Percentiles rank a stretch among this genome's conserved stretches.
These are phyloP conservation scores for Aspergillus sclerotioniger DNA, from an alignment of 495 filamentous ascomycete species.

Conservation along the genomic window DNA sequence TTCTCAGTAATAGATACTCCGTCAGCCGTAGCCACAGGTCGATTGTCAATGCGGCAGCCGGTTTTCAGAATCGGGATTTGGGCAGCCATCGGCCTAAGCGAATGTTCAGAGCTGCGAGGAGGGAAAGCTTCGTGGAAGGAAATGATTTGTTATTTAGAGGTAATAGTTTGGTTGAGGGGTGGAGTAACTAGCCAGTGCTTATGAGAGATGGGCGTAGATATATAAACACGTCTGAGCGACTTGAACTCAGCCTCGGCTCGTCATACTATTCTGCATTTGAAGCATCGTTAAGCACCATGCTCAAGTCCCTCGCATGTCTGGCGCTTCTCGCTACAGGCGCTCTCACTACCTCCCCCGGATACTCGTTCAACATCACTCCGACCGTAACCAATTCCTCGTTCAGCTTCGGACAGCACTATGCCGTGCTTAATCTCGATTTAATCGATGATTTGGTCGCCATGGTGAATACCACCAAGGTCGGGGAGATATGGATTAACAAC, in stretches of 20 bases:
- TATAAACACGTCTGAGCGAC: too few relatives aligned
- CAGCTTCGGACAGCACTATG: constrained; percentile 33
- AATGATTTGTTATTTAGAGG: too few relatives aligned
- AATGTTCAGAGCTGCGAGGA: neutral
- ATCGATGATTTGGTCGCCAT: constrained; percentile 29
- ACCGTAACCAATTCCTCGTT: neutral
- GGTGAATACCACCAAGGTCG: constrained; percentile 26
- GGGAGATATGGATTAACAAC: constrained; percentile 27
- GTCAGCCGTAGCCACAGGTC: too few relatives aligned
- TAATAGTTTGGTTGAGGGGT: too few relatives aligned
- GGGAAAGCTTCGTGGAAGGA: too few relatives aligned
- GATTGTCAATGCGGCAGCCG: too few relatives aligned
- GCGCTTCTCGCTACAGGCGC: neutral
- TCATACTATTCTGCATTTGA: neutral
- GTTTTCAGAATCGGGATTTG: too few relatives aligned
- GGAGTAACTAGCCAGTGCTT: neutral
- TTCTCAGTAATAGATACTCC: too few relatives aligned
- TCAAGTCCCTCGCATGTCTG: neutral
- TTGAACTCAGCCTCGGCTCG: neutral
- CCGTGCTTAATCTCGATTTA: constrained; percentile 39
- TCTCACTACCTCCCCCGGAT: neutral
- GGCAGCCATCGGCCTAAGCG: neutral
- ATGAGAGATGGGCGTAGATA: neutral
- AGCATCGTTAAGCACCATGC: neutral
- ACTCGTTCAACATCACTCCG: neutral